phyloP scores from a whole-genome alignment of 768 basidiomycete genomes.

The Tulasnella sp. region DNA sequence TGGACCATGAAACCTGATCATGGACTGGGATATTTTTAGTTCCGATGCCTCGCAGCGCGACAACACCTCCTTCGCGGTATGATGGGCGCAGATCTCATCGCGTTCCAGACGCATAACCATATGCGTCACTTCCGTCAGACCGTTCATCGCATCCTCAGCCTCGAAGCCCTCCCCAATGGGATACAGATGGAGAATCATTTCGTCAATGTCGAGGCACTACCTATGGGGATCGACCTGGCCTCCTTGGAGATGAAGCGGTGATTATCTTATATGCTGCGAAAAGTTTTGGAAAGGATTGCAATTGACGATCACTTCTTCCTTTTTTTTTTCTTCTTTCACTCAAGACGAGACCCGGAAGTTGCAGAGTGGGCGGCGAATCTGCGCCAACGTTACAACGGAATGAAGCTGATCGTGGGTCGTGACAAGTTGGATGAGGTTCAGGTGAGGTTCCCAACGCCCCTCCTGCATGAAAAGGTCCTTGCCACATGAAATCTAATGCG shows the following conservation, averaged over 20 bases:
- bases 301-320: too few relatives aligned
- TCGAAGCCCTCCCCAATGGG: constrained; percentile 74
- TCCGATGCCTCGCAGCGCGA: constrained; percentile 23
- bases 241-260: constrained; percentile 56
- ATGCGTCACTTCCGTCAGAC: constrained; percentile 82
- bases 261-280: constrained; percentile 19
- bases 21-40: not conserved
- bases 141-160: constrained; percentile 63
- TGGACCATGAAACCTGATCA: not conserved
- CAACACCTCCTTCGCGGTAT: constrained; percentile 67
- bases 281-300: not conserved
- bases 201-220: constrained; percentile 79
- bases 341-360: constrained; percentile 65
- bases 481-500: not conserved
- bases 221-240: constrained; percentile 78
- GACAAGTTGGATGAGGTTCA: constrained; percentile 85
- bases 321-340: too few relatives aligned
- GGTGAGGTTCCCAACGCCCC: constrained; percentile 29
- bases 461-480: not conserved
- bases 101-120: constrained; percentile 80
- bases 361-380: constrained; percentile 69
- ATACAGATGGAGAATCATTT: constrained; percentile 54
- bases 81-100: constrained; percentile 87
- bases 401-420: constrained; percentile 77
- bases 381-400: constrained; percentile 70